Evolutionary conservation across 352 stramenopile genomes (phyloP).

Genomic region (Phytophthora hibernalis): DNA sequence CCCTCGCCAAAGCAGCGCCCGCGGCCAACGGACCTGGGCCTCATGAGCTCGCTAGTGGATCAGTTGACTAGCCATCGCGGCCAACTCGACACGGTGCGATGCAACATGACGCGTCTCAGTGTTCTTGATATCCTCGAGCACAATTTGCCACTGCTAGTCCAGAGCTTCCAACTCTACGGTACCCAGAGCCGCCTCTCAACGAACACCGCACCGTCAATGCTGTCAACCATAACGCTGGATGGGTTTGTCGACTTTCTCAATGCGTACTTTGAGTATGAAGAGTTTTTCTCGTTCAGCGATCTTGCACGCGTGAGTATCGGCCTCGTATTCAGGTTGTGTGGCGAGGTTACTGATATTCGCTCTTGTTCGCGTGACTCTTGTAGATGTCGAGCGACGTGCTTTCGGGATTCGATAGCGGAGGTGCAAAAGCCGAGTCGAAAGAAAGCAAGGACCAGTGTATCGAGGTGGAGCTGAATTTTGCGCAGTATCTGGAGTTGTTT

Average conservation of each 20-base stretch:
- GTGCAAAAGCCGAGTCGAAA: conserved; percentile 17
- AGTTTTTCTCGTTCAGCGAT: conserved; percentile 64
- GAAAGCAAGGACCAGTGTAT: not conserved
- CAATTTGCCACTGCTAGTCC: conserved; percentile 49
- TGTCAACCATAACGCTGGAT: conserved; percentile 57
- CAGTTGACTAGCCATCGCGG: conserved; percentile 27
- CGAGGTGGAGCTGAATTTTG: conserved; percentile 47
- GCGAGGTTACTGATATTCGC: not conserved
- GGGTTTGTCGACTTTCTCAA: conserved; percentile 84
- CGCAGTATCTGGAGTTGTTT: conserved; percentile 74
- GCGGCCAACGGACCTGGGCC: conserved; percentile 32
- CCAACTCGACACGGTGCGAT: conserved; percentile 52
- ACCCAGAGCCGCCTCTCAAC: conserved; percentile 30
- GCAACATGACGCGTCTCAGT: conserved; percentile 55
- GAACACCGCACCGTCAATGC: conserved; percentile 5
- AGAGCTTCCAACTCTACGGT: conserved; percentile 74
- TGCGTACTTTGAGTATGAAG: conserved; percentile 82
- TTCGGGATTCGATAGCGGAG: conserved; percentile 7
- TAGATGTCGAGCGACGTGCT: conserved; percentile 23
- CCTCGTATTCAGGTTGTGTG: too few species aligned
- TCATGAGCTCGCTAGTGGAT: conserved; percentile 41
- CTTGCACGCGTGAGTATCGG: conserved; percentile 39
- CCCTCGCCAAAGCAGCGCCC: conserved; percentile 13
- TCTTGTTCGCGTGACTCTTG: not conserved
- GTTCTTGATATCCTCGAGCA: conserved; percentile 57